Base-by-base conservation (phyloP, 2,329 filamentous ascomycete species). In the Plenodomus tracheiphilus region DNA sequence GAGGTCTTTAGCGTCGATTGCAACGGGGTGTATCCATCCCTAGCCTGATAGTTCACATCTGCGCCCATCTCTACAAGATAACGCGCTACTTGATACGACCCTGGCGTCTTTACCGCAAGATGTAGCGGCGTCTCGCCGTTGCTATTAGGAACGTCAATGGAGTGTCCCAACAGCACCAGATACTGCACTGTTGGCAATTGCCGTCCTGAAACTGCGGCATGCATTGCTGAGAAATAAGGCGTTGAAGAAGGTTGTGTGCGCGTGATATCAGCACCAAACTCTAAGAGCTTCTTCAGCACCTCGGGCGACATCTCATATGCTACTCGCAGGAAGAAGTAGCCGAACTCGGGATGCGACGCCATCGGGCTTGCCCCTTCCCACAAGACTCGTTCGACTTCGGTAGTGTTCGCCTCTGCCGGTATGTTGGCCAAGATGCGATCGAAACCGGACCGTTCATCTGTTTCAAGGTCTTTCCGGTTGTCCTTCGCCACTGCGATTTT, bases 361-460 rank as follows among this genome's bases (percentile, higher is more conserved):
- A 67, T 67, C 1, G 68, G 62, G 21, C 64, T 62, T 11, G 66
- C 68, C 17, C 68, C 68, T 49, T 67, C 59, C 55, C 59, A 65
- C 1, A 70, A 51, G 2, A 69, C 54, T 16, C 58, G 56, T 46
- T 69, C 65, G n/a, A 69, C 61, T 25, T 64, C 60, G 1, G 38
- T 44, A 2, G 53, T 40, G 6, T 65, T 64, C 9, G 57, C 60
- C n/a, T 60, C 57, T 0, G 53, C 38, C 1, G 61, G 57, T 2
- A 69, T 59, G 25, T 66, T 65, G 16, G 59, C 56, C 2, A 70
- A 51, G 1, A 65, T 64, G 3, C 65, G 63, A 43, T 70, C 66
- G 1, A 69, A 53, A 1, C 60, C 65, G 4, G 62, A 49, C 22
- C 59, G 53, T 21, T 67, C 61, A n/a, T 58, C 56, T 5, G 57